Base-by-base conservation (phyloP, 306 rosid genomes). In the Hylodesmum podocarpum region DNA sequence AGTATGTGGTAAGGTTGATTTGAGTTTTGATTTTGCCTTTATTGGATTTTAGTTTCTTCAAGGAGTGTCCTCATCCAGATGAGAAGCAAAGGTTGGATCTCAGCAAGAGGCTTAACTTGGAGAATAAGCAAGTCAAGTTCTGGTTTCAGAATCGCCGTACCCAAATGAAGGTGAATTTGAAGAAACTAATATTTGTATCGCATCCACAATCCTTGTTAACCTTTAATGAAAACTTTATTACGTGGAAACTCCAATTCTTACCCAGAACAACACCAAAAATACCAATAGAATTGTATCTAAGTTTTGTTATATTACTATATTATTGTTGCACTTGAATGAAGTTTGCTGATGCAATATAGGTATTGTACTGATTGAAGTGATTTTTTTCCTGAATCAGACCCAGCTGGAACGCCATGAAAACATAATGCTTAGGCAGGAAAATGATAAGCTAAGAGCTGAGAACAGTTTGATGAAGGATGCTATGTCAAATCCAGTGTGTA, bases 131-230 rank as follows among this genome's bases (percentile, higher is more conserved):
- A 87, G 94, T 96, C 78, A 96, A 96, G 57, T 96, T 96, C 82
- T 96, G 99, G 99, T 96, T 96, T 85, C 99, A 96, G 83, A 96
- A 96, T 62, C 76, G 99, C 21, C 68, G 99, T 79, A 96, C 99
- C 12, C 99, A 96, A 51, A 89, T 92, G 99, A 96, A 96, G 98
- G 99, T 96, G 80, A 65, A 31, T 70, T 59, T 77, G 43, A 19
- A 62, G 16, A 14, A 14, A 63, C 7, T 31, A 50, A 33, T 33
- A 33, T 2, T 33, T 2, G 36, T 33, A 33, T 33, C 6, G 39
- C n/a, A n/a, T n/a, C n/a, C n/a, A n/a, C n/a, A n/a, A n/a, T n/a
- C n/a, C n/a, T n/a, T n/a, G n/a, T n/a, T n/a, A n/a, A n/a, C n/a
- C n/a, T n/a, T n/a, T n/a, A n/a, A n/a, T n/a, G n/a, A n/a, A n/a